A percentile compares a stretch with the other conserved stretches of the same genome.
phyloP scores from a whole-genome alignment of 164 flowering plant genomes.

The Chimonanthus salicifolius region DNA sequence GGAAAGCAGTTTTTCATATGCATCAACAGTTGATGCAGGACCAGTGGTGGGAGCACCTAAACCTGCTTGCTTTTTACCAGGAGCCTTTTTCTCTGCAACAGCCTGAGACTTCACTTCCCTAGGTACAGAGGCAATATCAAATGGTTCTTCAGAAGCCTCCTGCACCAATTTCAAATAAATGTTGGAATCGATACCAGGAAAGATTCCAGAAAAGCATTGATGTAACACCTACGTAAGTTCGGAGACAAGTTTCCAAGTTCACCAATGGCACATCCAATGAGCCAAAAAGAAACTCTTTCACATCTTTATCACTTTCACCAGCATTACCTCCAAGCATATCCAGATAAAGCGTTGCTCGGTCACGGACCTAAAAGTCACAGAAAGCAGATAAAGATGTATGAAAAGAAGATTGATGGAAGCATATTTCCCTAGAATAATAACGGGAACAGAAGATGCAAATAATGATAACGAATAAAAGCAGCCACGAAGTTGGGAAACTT shows the following conservation, averaged over 20 bases:
- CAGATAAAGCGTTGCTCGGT: conserved; percentile 91
- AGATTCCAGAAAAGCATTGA: not conserved
- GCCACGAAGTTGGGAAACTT: too few relatives aligned
- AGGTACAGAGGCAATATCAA: conserved; percentile 75
- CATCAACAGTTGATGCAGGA: conserved; percentile 64
- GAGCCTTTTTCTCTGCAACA: conserved; percentile 89
- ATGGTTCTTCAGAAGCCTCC: conserved; percentile 85
- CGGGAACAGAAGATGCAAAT: too few relatives aligned
- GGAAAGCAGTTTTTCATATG: conserved; percentile 77
- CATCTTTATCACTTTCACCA: conserved; percentile 65
- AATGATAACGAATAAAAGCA: too few relatives aligned
- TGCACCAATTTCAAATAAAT: conserved; percentile 18
- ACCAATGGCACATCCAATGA: conserved; percentile 71
- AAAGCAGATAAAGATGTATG: too few relatives aligned
- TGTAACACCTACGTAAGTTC: conserved; percentile 60
- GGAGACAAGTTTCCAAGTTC: conserved; percentile 81
- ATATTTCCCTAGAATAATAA: too few relatives aligned
- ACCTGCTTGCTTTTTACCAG: conserved; percentile 84
- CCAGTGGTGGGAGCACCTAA: conserved; percentile 70
- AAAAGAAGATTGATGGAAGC: too few relatives aligned
- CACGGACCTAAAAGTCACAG: conserved; percentile 70
- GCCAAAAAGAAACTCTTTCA: conserved; percentile 81
- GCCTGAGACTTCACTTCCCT: conserved; percentile 84
- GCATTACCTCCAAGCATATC: conserved; percentile 79
- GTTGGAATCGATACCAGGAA: too few relatives aligned